Percentiles rank a stretch among this genome's conserved stretches.
Conservation (phyloP, 2,329 filamentous ascomycete genomes). For the Ascochyta clinopodiicola region DNA sequence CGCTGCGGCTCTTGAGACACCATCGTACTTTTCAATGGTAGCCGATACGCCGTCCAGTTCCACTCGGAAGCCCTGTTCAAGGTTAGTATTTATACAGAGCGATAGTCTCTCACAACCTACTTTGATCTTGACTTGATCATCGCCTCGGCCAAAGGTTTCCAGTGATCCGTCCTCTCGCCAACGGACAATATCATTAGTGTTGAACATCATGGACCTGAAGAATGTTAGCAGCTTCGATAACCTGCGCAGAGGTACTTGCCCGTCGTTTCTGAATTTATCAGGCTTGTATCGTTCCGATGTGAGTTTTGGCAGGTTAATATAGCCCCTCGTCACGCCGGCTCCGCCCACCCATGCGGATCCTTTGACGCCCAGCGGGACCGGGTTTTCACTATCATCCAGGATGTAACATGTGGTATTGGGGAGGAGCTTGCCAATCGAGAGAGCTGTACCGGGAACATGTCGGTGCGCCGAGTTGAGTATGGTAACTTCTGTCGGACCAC, state of each 20-base stretch:
- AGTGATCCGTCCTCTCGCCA: conserved; percentile 63
- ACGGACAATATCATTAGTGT: conserved; percentile 65
- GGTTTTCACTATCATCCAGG: conserved; percentile 56
- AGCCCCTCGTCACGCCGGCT: conserved; percentile 62
- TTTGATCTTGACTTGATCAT: conserved; percentile 69
- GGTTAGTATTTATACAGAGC: conserved; percentile 9
- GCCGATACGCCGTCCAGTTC: conserved; percentile 64
- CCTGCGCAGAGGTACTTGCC: conserved; percentile 45
- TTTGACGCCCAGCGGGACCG: conserved; percentile 56
- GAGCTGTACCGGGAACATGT: conserved; percentile 54
- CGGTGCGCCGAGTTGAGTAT: conserved; percentile 65
- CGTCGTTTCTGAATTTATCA: conserved; percentile 61
- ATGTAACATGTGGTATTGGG: conserved; percentile 66
- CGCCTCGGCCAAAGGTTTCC: conserved; percentile 63
- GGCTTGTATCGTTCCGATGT: conserved; percentile 58
- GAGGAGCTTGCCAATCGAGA: conserved; percentile 63
- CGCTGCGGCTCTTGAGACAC: conserved; percentile 57
- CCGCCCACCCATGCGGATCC: conserved; percentile 66
- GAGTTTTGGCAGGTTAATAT: conserved; percentile 60
- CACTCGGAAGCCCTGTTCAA: conserved; percentile 62
- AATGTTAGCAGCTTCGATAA: neutral
- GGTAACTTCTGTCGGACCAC: conserved; percentile 66
- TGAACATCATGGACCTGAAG: conserved; percentile 59
- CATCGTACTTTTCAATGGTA: conserved; percentile 31
- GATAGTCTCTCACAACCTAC: conserved; percentile 10